A percentile compares a stretch with the other conserved stretches of the same genome.
These are phyloP conservation scores for Salix caprea DNA, from an alignment of 345 rosid genomes.

Conservation along the genomic window DNA sequence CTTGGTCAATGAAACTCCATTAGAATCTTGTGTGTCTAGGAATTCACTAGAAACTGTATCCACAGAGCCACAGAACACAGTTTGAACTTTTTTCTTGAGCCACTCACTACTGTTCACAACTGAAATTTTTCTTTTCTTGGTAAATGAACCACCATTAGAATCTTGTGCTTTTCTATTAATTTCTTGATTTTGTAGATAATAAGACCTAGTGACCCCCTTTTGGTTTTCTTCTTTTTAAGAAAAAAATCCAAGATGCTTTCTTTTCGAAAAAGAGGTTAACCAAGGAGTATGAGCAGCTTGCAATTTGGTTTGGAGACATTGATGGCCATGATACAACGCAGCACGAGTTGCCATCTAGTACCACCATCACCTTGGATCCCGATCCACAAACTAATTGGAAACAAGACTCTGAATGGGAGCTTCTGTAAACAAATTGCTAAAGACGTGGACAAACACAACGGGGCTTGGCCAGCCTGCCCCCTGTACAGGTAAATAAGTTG, in stretches of 20 bases:
- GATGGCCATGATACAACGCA: constrained; percentile 26
- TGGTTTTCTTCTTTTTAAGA: constrained; percentile 31
- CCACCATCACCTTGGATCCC: constrained; percentile 11
- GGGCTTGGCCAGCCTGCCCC: background rate
- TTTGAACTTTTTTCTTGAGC: background rate
- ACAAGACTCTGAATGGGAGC: constrained; percentile 61
- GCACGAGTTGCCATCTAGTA: constrained; percentile 15
- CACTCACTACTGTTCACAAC: too few species aligned
- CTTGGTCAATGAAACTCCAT: background rate
- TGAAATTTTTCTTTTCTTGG: background rate
- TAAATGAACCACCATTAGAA: background rate
- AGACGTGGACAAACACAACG: background rate
- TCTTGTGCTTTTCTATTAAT: background rate
- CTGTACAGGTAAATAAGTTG: constrained; percentile 13
- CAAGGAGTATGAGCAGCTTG: constrained; percentile 76
- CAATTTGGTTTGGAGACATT: constrained; percentile 69
- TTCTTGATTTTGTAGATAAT: background rate
- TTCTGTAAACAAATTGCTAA: constrained; percentile 36
- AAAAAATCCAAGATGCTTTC: constrained; percentile 63
- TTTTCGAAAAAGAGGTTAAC: constrained; percentile 45
- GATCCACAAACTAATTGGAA: constrained; percentile 12
- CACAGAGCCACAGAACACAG: background rate
- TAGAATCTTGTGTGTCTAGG: background rate
- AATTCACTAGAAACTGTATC: background rate
- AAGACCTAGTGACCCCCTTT: background rate